Evolutionary conservation across 2,329 filamentous ascomycete species (phyloP).

Genomic region (Juglanconis oblonga): DNA sequence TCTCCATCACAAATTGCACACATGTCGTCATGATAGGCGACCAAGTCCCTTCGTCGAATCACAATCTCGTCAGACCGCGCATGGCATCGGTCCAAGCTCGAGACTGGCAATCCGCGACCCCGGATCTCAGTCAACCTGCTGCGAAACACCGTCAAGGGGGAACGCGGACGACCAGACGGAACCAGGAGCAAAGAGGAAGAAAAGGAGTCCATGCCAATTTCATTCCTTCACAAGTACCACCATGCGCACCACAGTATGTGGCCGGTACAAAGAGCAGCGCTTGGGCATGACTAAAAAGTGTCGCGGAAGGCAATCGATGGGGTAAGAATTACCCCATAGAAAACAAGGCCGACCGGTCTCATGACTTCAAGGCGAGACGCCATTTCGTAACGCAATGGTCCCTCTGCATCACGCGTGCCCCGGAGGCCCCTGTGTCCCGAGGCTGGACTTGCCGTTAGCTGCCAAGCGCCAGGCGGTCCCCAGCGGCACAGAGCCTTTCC

Average conservation of each 20-base stretch:
- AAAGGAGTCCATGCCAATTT: constrained; percentile 1
- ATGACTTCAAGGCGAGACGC: constrained; percentile 21
- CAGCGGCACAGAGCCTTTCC: constrained; percentile 7
- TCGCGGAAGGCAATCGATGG: constrained; percentile 23
- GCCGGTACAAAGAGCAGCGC: constrained; percentile 1
- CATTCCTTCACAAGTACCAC: neutral
- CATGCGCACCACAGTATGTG: neutral
- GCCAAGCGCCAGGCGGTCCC: constrained; percentile 15
- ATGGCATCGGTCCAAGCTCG: neutral
- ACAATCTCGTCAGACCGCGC: neutral
- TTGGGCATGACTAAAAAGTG: constrained; percentile 18
- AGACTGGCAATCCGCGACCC: neutral
- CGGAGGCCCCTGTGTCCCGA: neutral
- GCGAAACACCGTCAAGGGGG: neutral
- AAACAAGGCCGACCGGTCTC: constrained; percentile 19
- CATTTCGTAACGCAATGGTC: constrained; percentile 27
- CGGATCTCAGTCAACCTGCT: constrained; percentile 16
- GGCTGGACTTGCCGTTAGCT: constrained; percentile 19
- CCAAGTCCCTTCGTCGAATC: neutral
- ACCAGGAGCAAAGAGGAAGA: neutral
- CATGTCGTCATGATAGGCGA: neutral
- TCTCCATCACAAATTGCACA: neutral
- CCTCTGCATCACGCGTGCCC: constrained; percentile 16
- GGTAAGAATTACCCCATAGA: constrained; percentile 29
- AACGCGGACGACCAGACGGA: constrained; percentile 1